phyloP scores from a whole-genome alignment of 2,329 filamentous ascomycete genomes.

The Thielaviopsis musarum region DNA sequence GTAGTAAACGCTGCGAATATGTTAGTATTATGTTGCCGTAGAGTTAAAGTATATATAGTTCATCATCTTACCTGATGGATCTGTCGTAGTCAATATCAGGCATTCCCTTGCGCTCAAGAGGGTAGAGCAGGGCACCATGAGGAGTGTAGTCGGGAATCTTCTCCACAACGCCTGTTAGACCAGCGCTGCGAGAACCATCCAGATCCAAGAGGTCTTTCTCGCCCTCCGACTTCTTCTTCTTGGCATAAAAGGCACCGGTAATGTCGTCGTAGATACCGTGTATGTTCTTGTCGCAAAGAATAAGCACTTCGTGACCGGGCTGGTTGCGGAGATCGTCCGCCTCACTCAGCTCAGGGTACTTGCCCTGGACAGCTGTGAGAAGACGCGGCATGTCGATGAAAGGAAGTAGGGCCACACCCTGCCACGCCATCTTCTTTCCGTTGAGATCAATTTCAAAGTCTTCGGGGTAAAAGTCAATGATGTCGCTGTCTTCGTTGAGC shows the following conservation, averaged over 20 bases:
- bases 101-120: constrained; percentile 54
- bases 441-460: constrained; percentile 90
- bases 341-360: constrained; percentile 61
- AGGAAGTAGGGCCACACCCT: constrained; percentile 80
- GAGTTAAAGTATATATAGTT: background rate
- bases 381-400: constrained; percentile 91
- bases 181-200: constrained; percentile 57
- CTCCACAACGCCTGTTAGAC: constrained; percentile 62
- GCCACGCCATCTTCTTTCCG: constrained; percentile 97
- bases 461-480: constrained; percentile 94
- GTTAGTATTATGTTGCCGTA: constrained; percentile 17
- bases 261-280: constrained; percentile 63
- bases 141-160: constrained; percentile 76
- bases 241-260: constrained; percentile 75
- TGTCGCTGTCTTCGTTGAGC: constrained; percentile 72
- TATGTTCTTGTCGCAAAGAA: constrained; percentile 70
- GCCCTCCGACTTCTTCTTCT: constrained; percentile 40
- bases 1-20: constrained; percentile 53
- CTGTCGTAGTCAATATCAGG: constrained; percentile 70
- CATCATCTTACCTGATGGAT: constrained; percentile 50
- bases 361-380: constrained; percentile 63
- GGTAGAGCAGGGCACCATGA: constrained; percentile 64
- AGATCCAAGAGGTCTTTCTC: constrained; percentile 50
- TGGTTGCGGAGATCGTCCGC: constrained; percentile 68
- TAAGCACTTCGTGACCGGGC: constrained; percentile 61